Base-by-base conservation (phyloP, 805 yeast genomes). In the Monosporozyma servazzii region DNA sequence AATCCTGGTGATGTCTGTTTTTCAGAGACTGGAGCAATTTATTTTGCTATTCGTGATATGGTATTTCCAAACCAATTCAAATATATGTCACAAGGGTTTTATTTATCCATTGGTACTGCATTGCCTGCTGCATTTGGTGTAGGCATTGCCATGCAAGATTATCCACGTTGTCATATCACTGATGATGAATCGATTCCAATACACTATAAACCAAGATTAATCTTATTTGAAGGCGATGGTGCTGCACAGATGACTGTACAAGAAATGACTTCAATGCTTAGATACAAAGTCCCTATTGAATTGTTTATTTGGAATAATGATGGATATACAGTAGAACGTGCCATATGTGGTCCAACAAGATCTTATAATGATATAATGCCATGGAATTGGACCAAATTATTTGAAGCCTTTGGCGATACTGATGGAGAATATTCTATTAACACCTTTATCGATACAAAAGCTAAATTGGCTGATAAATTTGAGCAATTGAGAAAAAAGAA, bases 201-300 rank as follows among this genome's bases (percentile, higher is more conserved):
- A 11, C 59, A 60, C 41, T 62, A 62, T 37, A 48, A 60, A 2
- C 76, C 82, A 31, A 77, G 95, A 59, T 74, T 89, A 45, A 73
- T 88, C 20, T 71, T 89, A 23, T 70, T 88, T 17, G 89, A 86
- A 72, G 96, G 97, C 51, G 97, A 90, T 66, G 97, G 97, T 62
- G 83, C 96, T 2, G 91, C 96, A 2, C 96, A 88, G 71, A 86
- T 90, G 96, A 88, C 96, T 4, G 74, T 85, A 51, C 96, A 90
- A 73, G 97, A 90, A 63, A 67, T 83, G 48, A 79, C 88, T 0
- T 75, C 87, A 2, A 79, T 78, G 61, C 66, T 85, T 40, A 77
- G 87, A 54, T 71, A 77, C 54, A 72, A 74, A 18, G 73, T 84
- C 42, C 78, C 77, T 37, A 88, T 95, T 21, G 78, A 84, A 42